These are phyloP conservation scores for Apophysomyces elegans DNA, from an alignment of 371 early-diverging fungal genomes.

Conservation along the genomic window DNA sequence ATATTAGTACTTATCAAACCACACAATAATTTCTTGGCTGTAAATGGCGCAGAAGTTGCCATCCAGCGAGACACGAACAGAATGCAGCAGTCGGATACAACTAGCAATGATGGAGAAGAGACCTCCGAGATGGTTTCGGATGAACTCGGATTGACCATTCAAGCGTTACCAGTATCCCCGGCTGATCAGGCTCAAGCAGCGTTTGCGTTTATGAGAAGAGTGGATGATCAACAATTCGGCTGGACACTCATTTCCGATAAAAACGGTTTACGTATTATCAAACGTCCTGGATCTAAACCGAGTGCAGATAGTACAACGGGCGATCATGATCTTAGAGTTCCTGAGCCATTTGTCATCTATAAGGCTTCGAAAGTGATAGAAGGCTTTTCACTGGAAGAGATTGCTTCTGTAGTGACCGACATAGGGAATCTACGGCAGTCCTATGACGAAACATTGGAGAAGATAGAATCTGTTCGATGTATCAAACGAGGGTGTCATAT, in stretches of 20 bases:
- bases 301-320: neutral
- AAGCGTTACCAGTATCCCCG: conserved; percentile 24
- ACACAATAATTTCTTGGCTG: conserved; percentile 6
- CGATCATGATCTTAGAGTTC: conserved; percentile 38
- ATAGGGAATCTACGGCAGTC: conserved; percentile 39
- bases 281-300: conserved; percentile 37
- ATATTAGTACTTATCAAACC: conserved; percentile 56
- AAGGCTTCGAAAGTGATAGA: conserved; percentile 63
- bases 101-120: conserved; percentile 8
- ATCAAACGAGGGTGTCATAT: conserved; percentile 48
- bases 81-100: neutral
- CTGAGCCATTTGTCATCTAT: conserved; percentile 56
- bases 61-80: conserved; percentile 15
- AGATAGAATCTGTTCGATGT: conserved; percentile 38
- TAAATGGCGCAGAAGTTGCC: conserved; percentile 29
- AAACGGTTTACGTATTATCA: conserved; percentile 48
- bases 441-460: conserved; percentile 53
- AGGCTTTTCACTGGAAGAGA: conserved; percentile 60
- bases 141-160: conserved; percentile 10
- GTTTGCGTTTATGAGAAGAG: conserved; percentile 32
- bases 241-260: conserved; percentile 59
- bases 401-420: conserved; percentile 55
- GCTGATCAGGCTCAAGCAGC: conserved; percentile 37
- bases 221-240: conserved; percentile 47
- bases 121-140: conserved; percentile 10